Conservation (phyloP, 2,329 filamentous ascomycete genomes). For the Paracoccidioides lutzii region DNA sequence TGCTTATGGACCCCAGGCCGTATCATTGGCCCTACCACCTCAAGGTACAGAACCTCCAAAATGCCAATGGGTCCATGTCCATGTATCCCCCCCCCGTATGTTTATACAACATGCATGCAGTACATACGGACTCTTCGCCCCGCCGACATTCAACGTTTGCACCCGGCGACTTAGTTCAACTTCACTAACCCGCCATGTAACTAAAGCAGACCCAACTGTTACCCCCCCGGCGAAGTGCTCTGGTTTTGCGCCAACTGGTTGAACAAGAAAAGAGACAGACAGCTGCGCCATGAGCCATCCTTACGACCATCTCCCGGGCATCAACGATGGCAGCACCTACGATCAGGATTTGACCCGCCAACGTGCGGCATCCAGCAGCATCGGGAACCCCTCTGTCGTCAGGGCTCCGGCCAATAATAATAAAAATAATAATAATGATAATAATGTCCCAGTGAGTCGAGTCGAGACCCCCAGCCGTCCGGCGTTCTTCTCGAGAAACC, state of each 20-base stretch:
- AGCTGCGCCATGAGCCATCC: neutral
- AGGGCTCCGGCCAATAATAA: neutral
- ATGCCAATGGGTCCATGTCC: neutral
- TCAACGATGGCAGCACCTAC: neutral
- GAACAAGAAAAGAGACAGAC: neutral
- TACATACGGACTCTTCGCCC: too few species aligned
- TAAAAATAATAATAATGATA: too few species aligned
- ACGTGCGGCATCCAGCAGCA: neutral
- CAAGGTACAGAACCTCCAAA: neutral
- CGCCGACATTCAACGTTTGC: too few species aligned
- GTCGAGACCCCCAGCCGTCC: constrained; percentile 1
- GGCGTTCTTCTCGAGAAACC: neutral
- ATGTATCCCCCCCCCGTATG: too few species aligned
- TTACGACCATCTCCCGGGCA: neutral
- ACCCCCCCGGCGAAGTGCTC: neutral
- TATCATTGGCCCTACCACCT: neutral
- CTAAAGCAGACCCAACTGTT: neutral
- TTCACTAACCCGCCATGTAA: too few species aligned
- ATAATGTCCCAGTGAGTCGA: neutral
- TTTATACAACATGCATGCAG: too few species aligned
- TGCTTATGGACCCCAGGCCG: neutral
- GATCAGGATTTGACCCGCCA: neutral
- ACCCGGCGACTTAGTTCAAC: neutral
- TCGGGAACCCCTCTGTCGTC: neutral
- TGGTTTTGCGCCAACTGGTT: neutral